phyloP scores from a whole-genome alignment of 148 eudicot species.

The Vaccinium macrocarpon region DNA sequence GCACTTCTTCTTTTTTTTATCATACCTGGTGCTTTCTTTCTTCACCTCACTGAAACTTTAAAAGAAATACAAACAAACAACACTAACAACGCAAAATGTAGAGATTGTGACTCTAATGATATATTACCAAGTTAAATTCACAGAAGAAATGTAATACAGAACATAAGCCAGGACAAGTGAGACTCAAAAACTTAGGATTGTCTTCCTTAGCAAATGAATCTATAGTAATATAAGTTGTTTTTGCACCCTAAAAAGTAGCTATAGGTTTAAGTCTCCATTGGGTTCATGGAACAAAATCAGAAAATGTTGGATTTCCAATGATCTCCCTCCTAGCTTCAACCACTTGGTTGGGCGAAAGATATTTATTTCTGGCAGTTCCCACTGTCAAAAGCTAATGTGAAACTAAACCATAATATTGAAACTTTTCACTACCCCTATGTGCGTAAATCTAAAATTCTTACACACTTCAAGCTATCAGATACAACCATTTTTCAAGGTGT shows the following conservation, averaged over 20 bases:
- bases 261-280: background rate
- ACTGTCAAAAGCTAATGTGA: background rate
- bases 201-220: background rate
- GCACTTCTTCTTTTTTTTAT: background rate
- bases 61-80: background rate
- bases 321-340: background rate
- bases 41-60: background rate
- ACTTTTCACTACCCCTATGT: background rate
- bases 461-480: background rate
- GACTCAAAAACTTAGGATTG: background rate
- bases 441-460: background rate
- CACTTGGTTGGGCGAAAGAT: background rate
- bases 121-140: background rate
- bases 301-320: background rate
- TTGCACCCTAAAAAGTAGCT: background rate
- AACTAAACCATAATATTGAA: background rate
- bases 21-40: background rate
- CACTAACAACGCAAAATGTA: background rate
- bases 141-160: background rate
- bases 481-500: background rate
- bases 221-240: background rate
- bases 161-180: conserved; percentile 3
- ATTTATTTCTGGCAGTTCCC: background rate
- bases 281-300: conserved; percentile 4
- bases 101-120: background rate